Base-by-base conservation (phyloP, 2,329 filamentous ascomycete genomes). In the Sporothrix humicola region DNA sequence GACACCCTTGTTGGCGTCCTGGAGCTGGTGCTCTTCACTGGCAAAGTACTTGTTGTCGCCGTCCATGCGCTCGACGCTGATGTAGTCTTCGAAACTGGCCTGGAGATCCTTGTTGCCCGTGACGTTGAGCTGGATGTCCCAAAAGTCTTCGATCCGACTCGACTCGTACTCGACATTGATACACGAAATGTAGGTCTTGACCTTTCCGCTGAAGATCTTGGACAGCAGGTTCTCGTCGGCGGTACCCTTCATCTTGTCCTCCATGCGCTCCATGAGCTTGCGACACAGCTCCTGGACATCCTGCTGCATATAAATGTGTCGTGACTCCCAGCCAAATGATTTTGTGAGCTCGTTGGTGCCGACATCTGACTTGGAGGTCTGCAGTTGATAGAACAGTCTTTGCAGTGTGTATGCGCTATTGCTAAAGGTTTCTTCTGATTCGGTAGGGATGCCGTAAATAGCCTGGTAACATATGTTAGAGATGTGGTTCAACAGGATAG, bases 21-120 rank as follows among this genome's bases (percentile, higher is more conserved):
- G 96, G 56, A 98, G 87, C 78, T 96, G 96, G 84, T 93, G 92
- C 66, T 96, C 90, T 78, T 97, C 92, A 68, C 92, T 92, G 1
- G 96, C 96, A 81, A 94, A 96, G 80, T 99, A 99, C 82, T 98
- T 97, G 85, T 99, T 99, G 81, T 99, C 97, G 56, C 96, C 96
- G 77, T 98, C 95, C 82, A 99, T 91, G 48, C 95, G 97, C 82
- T 99, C 96, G 50, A 98, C 95, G 79, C 97, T 92, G 77, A 99
- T 92, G 81, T 99, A 99, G 82, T 98, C 95, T 80, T 91, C 91
- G 85, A 99, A 98, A 80, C 95, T 98, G 79, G 97, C 94, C 76
- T 97, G 92, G 46, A 99, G 85, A 75, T 93, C 95, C 83, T 93
- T 94, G 86, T 97, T 98, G 46, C 94, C 95, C 76, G 93, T 92